A percentile compares a stretch with the other conserved stretches of the same genome.
Conservation (phyloP, 257 asterid genomes). For the Eustoma russellianum region DNA sequence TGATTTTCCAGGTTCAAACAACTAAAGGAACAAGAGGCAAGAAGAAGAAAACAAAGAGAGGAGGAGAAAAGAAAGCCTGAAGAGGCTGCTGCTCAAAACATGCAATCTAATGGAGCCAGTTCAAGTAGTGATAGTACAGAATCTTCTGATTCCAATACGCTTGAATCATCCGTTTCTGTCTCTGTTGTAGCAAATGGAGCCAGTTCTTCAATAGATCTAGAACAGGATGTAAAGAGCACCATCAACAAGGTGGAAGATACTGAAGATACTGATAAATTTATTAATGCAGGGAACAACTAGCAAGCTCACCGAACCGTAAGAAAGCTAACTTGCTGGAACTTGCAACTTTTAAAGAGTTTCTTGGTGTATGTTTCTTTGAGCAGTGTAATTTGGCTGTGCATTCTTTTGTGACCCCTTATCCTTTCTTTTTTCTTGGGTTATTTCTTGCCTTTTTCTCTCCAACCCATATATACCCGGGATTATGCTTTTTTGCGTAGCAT, state of each 20-base stretch:
- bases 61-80: constrained; percentile 52
- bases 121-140: background rate
- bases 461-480: no score
- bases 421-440: no score
- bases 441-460: no score
- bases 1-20: constrained; percentile 62
- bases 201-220: constrained; percentile 20
- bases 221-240: constrained; percentile 21
- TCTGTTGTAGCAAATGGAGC: constrained; percentile 35
- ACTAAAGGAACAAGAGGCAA: constrained; percentile 88
- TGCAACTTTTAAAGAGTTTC: background rate
- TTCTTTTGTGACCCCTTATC: no score
- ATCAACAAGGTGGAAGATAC: constrained; percentile 18
- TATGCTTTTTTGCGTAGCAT: no score
- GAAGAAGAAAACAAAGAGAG: constrained; percentile 46
- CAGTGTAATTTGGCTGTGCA: no score
- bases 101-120: constrained; percentile 11
- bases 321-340: constrained; percentile 31
- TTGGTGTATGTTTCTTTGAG: no score
- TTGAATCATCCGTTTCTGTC: constrained; percentile 21
- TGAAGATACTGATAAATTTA: constrained; percentile 21
- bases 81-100: constrained; percentile 28
- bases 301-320: constrained; percentile 29
- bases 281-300: constrained; percentile 19
- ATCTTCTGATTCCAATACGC: constrained; percentile 9